Percentiles rank a stretch among this genome's conserved stretches.
phyloP scores from a whole-genome alignment of 129 eudicot species.

The Flaveria trinervia region DNA sequence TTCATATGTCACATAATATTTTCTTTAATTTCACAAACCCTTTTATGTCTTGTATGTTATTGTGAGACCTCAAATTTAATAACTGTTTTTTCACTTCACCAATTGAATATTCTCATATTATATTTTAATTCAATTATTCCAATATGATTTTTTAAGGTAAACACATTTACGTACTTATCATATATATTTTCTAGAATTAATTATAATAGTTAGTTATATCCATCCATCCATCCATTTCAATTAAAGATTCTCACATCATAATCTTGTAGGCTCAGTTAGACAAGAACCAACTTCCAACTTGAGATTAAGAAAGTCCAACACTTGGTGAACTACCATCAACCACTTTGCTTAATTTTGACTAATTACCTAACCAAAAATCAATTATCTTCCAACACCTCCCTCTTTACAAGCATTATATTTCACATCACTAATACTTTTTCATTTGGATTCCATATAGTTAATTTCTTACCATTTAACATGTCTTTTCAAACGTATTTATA shows the following conservation, averaged over 20 bases:
- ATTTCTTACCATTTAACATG: background rate
- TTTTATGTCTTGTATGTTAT: too few relatives aligned
- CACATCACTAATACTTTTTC: slow-evolving; percentile 2
- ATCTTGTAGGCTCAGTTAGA: slow-evolving; percentile 17
- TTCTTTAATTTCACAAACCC: too few relatives aligned
- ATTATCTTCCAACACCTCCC: slow-evolving; percentile 5
- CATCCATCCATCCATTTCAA: background rate
- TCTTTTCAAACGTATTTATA: background rate
- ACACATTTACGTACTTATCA: background rate
- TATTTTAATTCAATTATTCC: background rate
- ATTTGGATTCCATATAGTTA: background rate
- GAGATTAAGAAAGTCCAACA: slow-evolving; percentile 39
- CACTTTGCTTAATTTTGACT: slow-evolving; percentile 29
- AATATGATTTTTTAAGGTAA: background rate
- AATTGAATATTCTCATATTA: too few relatives aligned
- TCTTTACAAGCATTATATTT: slow-evolving; percentile 2
- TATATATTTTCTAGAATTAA: background rate
- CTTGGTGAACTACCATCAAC: slow-evolving; percentile 44
- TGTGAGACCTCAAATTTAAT: too few relatives aligned
- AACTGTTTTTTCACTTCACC: too few relatives aligned
- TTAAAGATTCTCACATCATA: slow-evolving; percentile 15
- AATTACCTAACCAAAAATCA: slow-evolving; percentile 23
- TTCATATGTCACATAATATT: too few relatives aligned
- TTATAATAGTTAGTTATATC: background rate
- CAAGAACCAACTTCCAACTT: slow-evolving; percentile 21